Evolutionary conservation across 768 basidiomycete genomes (phyloP).

Genomic region (Megacollybia marginata): DNA sequence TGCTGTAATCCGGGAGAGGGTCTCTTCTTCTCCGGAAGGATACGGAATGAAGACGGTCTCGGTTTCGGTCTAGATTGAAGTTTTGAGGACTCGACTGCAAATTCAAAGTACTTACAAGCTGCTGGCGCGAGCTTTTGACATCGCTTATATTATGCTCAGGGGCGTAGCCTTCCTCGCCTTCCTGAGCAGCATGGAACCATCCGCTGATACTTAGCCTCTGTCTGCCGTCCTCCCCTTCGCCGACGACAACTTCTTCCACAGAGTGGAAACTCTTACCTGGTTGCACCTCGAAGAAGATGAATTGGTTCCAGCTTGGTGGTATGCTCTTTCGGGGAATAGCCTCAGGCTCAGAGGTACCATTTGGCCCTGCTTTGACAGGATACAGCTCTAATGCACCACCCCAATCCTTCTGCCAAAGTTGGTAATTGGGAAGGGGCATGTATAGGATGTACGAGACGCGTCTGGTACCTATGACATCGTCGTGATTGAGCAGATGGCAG

Average conservation of each 20-base stretch:
- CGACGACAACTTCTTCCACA: slow-evolving; percentile 92
- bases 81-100: neutral
- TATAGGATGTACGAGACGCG: slow-evolving; percentile 96
- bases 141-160: slow-evolving; percentile 37
- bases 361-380: slow-evolving; percentile 54
- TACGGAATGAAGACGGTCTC: slow-evolving; percentile 54
- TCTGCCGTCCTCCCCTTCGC: slow-evolving; percentile 55
- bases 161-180: slow-evolving; percentile 84
- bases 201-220: slow-evolving; percentile 86
- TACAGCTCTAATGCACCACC: slow-evolving; percentile 95
- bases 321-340: slow-evolving; percentile 57
- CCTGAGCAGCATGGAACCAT: slow-evolving; percentile 93
- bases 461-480: slow-evolving; percentile 94
- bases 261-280: slow-evolving; percentile 95
- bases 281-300: slow-evolving; percentile 86
- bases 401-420: slow-evolving; percentile 82
- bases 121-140: slow-evolving; percentile 80
- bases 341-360: slow-evolving; percentile 64
- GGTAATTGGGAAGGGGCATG: slow-evolving; percentile 72
- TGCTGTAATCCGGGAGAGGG: slow-evolving; percentile 40
- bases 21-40: slow-evolving; percentile 35
- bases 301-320: slow-evolving; percentile 84
- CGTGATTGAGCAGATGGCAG: slow-evolving; percentile 94
- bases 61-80: slow-evolving; percentile 44
- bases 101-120: slow-evolving; percentile 61